Conservation (phyloP, 2,329 filamentous ascomycete genomes). For the Xylariaceae sp. region DNA sequence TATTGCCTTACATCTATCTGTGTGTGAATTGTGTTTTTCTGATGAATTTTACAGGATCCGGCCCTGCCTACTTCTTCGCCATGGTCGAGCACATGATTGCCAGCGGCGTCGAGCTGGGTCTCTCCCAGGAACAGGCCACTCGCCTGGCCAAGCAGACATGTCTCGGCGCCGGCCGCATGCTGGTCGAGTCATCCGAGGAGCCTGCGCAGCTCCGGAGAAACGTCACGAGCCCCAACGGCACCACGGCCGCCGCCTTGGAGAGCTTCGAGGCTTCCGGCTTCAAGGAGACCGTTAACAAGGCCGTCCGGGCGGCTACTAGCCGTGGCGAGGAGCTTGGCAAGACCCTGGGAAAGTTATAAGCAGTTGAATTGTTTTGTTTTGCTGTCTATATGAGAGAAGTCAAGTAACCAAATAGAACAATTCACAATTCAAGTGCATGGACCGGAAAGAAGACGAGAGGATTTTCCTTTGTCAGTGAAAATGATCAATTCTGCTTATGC, state of each 20-base stretch:
- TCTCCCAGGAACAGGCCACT: constrained; percentile 44
- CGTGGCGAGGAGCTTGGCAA: constrained; percentile 42
- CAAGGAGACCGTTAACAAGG: constrained; percentile 40
- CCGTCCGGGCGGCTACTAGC: constrained; percentile 41
- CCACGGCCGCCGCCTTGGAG: constrained; percentile 44
- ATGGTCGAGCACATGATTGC: constrained; percentile 47
- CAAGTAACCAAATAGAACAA: not conserved
- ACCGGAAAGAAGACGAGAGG: not conserved
- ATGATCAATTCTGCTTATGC: no score
- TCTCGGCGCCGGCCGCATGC: constrained; percentile 47
- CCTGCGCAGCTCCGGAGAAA: constrained; percentile 45
- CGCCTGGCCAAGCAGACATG: constrained; percentile 47
- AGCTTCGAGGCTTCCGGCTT: constrained; percentile 44
- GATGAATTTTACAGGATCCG: constrained; percentile 36
- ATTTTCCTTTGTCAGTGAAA: no score
- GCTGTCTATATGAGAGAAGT: not conserved
- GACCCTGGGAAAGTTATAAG: constrained; percentile 26
- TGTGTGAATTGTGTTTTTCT: constrained; percentile 5
- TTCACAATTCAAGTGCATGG: not conserved
- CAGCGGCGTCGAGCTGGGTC: constrained; percentile 40
- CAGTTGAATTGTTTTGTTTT: no score
- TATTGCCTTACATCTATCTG: not conserved
- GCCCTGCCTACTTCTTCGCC: constrained; percentile 50
- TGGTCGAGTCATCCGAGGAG: constrained; percentile 42
- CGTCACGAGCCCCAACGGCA: constrained; percentile 49